These are phyloP conservation scores for Neobulgaria alba DNA, from an alignment of 2,329 filamentous ascomycete species.

Conservation along the genomic window DNA sequence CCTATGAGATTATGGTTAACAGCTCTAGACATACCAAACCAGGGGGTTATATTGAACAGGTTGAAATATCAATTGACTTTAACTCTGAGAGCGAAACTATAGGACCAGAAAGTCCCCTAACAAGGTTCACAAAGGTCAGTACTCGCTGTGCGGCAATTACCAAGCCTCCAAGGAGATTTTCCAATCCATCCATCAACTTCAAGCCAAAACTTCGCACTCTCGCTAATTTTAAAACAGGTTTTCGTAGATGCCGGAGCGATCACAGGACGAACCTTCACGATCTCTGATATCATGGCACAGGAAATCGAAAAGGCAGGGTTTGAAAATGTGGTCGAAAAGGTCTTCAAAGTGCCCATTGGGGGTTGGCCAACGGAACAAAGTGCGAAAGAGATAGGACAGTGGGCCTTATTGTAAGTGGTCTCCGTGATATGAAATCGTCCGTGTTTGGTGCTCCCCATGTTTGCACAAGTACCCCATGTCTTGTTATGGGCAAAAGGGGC, in stretches of 20 bases:
- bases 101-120: conserved; percentile 30
- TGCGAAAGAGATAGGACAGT: conserved; percentile 23
- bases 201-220: background rate
- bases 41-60: conserved; percentile 31
- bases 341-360: conserved; percentile 26
- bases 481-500: background rate
- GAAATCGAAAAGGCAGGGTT: conserved; percentile 25
- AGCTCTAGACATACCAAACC: conserved; percentile 27
- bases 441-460: too few relatives aligned
- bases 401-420: conserved; percentile 11
- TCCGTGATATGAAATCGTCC: background rate
- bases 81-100: conserved; percentile 41
- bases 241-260: conserved; percentile 33
- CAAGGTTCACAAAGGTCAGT: conserved; percentile 31
- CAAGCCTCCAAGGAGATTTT: too few relatives aligned
- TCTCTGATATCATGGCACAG: conserved; percentile 17
- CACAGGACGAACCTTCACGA: conserved; percentile 32
- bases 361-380: conserved; percentile 28
- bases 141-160: background rate
- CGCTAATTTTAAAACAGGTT: conserved; percentile 24
- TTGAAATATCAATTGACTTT: conserved; percentile 21
- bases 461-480: too few relatives aligned
- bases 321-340: conserved; percentile 24
- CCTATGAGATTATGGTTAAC: background rate
- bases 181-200: too few relatives aligned